Evolutionary conservation across 176 grass and related monocot genomes (phyloP).

Genomic region (Raddia distichophylla): DNA sequence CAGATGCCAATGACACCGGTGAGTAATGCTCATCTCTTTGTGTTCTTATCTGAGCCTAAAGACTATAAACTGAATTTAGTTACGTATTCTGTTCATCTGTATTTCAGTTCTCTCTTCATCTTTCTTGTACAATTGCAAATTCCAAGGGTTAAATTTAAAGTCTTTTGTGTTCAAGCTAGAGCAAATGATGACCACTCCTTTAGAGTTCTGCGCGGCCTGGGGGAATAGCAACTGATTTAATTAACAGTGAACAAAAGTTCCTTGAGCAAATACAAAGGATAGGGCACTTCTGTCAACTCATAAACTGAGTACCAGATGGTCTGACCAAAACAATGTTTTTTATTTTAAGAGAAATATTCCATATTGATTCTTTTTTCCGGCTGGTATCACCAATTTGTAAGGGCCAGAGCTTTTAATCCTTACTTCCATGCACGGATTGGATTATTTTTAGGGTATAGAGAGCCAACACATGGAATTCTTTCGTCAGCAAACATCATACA

Average conservation of each 20-base stretch:
- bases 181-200: not conserved
- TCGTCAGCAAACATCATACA: not conserved
- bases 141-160: not conserved
- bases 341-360: not conserved
- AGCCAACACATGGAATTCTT: not conserved
- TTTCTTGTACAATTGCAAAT: not conserved
- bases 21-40: not conserved
- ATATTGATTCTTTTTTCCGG: not conserved
- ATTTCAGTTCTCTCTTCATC: not conserved
- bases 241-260: not conserved
- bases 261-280: not conserved
- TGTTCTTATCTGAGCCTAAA: not conserved
- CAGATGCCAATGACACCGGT: constrained; percentile 24
- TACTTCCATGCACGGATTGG: not conserved
- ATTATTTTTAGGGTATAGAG: not conserved
- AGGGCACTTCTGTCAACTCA: not conserved
- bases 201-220: not conserved
- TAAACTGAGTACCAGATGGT: not conserved
- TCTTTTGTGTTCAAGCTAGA: not conserved
- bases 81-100: not conserved
- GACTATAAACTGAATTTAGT: not conserved
- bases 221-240: not conserved
- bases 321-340: not conserved
- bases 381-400: not conserved
- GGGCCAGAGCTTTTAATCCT: not conserved